Conservation (phyloP, 306 rosid species). For the Abrus pulchellus region DNA sequence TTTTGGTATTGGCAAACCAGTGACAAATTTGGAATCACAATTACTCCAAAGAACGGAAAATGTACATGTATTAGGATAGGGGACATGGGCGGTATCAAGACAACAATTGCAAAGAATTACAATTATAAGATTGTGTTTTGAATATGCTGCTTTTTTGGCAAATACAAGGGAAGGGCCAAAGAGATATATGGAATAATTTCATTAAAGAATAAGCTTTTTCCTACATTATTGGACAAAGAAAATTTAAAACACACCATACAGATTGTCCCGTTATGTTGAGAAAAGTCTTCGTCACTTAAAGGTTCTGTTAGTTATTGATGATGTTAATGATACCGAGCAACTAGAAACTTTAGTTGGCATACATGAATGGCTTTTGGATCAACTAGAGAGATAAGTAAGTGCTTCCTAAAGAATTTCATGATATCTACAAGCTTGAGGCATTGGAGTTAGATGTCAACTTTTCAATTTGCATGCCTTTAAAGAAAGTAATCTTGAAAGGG, state of each 20-base stretch:
- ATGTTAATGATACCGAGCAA: constrained; percentile 12
- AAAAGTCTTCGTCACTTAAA: constrained; percentile 18
- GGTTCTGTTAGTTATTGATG: constrained; percentile 42
- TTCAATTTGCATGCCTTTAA: constrained; percentile 35
- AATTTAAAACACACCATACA: background rate
- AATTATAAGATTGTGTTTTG: background rate
- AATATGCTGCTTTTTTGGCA: constrained; percentile 35
- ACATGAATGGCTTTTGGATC: background rate
- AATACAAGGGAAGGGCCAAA: constrained; percentile 24
- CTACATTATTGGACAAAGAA: background rate
- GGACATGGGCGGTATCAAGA: constrained; percentile 45
- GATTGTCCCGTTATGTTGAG: background rate
- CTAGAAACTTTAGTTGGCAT: constrained; percentile 7
- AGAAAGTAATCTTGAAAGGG: background rate
- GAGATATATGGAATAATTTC: background rate
- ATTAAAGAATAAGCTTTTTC: constrained; percentile 24
- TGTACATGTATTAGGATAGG: constrained; percentile 38
- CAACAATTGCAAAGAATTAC: constrained; percentile 39
- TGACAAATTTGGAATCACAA: constrained; percentile 35
- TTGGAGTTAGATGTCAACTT: background rate
- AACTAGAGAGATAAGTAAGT: constrained; percentile 30
- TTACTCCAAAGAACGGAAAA: background rate
- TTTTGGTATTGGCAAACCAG: constrained; percentile 28
- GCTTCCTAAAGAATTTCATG: background rate
- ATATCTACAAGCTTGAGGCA: background rate